These are phyloP conservation scores for Aspergillus sp. DNA, from an alignment of 2,329 filamentous ascomycete genomes.

Conservation along the genomic window DNA sequence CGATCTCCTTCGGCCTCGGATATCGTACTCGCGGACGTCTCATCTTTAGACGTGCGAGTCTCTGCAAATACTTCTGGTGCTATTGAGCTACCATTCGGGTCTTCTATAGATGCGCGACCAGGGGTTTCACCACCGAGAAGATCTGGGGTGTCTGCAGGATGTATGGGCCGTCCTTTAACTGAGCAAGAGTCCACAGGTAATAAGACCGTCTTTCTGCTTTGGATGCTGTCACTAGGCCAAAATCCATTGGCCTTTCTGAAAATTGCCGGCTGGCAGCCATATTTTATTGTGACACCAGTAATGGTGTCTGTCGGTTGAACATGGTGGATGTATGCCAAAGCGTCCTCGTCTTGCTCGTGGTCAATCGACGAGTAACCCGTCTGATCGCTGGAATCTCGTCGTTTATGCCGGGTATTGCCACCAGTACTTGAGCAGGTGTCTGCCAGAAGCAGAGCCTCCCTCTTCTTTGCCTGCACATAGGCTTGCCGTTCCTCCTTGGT, in stretches of 20 bases:
- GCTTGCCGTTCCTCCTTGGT: constrained; percentile 42
- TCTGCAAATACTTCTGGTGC: constrained; percentile 14
- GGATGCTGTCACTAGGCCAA: constrained; percentile 90
- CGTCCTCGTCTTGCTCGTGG: constrained; percentile 61
- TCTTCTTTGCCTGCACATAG: constrained; percentile 44
- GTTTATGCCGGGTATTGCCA: constrained; percentile 37
- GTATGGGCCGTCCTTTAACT: constrained; percentile 64
- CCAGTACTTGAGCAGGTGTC: constrained; percentile 35
- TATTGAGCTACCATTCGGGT: constrained; percentile 30
- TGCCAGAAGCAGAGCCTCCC: constrained; percentile 41
- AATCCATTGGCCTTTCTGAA: constrained; percentile 86
- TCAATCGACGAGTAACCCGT: constrained; percentile 20
- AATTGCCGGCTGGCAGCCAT: constrained; percentile 76
- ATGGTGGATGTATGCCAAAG: constrained; percentile 84
- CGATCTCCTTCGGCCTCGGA: constrained; percentile 53
- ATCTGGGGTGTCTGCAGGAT: constrained; percentile 22
- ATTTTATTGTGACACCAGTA: constrained; percentile 84
- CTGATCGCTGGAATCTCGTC: constrained; percentile 40
- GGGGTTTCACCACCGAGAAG: constrained; percentile 14
- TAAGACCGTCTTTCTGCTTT: constrained; percentile 73
- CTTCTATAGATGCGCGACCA: constrained; percentile 18
- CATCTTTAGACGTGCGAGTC: constrained; percentile 2
- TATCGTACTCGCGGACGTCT: constrained; percentile 4
- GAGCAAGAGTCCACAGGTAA: constrained; percentile 87
- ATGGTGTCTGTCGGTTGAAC: constrained; percentile 81